Percentiles rank a stretch among this genome's conserved stretches.
phyloP scores from a whole-genome alignment of 2,329 filamentous ascomycete genomes.

The Cytospora mali region DNA sequence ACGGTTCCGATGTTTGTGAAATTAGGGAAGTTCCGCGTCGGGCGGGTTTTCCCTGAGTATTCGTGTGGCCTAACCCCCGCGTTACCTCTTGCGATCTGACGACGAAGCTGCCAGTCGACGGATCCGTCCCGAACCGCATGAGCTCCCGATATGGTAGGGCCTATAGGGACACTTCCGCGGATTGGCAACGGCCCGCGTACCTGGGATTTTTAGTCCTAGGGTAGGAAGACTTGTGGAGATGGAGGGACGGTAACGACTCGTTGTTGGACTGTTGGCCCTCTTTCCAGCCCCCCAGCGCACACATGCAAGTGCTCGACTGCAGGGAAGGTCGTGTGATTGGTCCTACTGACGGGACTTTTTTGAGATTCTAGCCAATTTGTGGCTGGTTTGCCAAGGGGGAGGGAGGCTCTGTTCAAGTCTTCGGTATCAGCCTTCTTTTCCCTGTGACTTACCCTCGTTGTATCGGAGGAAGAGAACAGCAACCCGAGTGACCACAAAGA shows the following conservation, averaged over 20 bases:
- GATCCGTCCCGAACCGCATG: slow-evolving; percentile 16
- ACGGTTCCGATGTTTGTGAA: neutral
- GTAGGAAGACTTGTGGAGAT: slow-evolving; percentile 11
- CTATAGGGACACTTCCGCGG: slow-evolving; percentile 3
- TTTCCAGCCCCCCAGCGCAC: neutral
- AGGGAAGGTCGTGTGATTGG: slow-evolving; percentile 14
- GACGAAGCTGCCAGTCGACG: slow-evolving; percentile 1
- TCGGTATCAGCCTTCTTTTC: neutral
- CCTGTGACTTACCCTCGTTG: neutral
- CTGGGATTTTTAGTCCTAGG: slow-evolving; percentile 9
- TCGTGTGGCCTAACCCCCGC: slow-evolving; percentile 1
- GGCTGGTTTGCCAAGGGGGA: slow-evolving; percentile 4
- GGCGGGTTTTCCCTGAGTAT: neutral
- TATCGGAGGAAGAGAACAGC: neutral
- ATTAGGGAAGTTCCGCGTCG: neutral
- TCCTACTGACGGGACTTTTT: neutral
- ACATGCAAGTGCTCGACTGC: slow-evolving; percentile 15
- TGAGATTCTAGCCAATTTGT: neutral
- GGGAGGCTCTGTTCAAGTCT: neutral
- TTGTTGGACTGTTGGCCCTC: neutral
- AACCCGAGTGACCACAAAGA: neutral
- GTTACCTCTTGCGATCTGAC: slow-evolving; percentile 10
- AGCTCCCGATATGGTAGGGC: slow-evolving; percentile 5
- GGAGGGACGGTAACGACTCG: slow-evolving; percentile 3
- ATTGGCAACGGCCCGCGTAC: slow-evolving; percentile 5